These are phyloP conservation scores for Colletotrichum incanum DNA, from an alignment of 2,329 filamentous ascomycete genomes.

Conservation along the genomic window DNA sequence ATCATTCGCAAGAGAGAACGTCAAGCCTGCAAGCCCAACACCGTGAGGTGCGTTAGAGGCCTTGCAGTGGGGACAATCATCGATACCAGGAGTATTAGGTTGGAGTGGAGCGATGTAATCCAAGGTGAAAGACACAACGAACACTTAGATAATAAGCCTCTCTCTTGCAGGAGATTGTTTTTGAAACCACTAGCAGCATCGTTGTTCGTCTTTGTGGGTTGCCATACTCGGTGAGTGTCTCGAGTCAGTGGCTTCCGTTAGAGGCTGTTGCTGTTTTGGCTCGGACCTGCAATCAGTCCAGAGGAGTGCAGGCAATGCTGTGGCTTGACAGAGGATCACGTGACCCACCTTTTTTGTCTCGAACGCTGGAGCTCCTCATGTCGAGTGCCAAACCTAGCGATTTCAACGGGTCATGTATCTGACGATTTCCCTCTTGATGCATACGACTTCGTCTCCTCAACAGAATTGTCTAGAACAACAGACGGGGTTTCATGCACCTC, in stretches of 20 bases:
- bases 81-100: background rate
- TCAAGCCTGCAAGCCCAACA: conserved; percentile 43
- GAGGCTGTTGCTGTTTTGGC: conserved; percentile 3
- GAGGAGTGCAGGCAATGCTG: background rate
- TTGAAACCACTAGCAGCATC: background rate
- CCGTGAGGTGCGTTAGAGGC: conserved; percentile 25
- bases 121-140: background rate
- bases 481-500: conserved; percentile 25
- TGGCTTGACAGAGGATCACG: conserved; percentile 13
- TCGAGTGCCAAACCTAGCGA: conserved; percentile 26
- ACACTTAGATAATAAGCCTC: conserved; percentile 22
- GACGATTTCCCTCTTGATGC: conserved; percentile 30
- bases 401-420: conserved; percentile 40
- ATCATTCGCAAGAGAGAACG: conserved; percentile 67
- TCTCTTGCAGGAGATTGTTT: background rate
- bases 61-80: background rate
- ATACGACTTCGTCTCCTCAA: conserved; percentile 26
- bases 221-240: background rate
- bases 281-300: conserved; percentile 6
- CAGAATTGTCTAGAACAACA: conserved; percentile 35
- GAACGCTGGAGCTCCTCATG: conserved; percentile 23
- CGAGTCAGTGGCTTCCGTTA: conserved; percentile 10
- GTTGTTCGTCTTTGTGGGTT: background rate
- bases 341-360: conserved; percentile 24
- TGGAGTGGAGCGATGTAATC: background rate